Evolutionary conservation across 179 eudicot species (phyloP), one percentile per base, ranked within the genome.

Genomic region (Actinidia arguta): DNA sequence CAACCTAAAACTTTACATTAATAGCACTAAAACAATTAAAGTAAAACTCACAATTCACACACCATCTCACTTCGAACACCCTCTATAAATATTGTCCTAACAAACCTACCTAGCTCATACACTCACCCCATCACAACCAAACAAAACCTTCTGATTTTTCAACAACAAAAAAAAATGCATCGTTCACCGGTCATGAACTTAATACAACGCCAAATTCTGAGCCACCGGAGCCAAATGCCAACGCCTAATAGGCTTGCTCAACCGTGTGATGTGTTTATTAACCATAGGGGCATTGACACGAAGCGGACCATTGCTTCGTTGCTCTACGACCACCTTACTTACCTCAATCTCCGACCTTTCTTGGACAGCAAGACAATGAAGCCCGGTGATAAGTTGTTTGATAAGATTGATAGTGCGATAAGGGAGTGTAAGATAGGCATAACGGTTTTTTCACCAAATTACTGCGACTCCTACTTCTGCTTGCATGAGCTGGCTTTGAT

Each of bases 401-500:
- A 85, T 0, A 83, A 83, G 16, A 89, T 92, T 58, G 82, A 88
- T 42, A 55, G 67, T 7, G 92, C 81, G 0, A 85, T 92, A 13
- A 58, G 55, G 12, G 52, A 24, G 0, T 81, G 91, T 48, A 81
- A 76, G 76, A 83, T 91, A 1, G 92, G 89, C 0, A 82, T 92
- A 0, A 92, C 89, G 18, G 82, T 92, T 0, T 88, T 92, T 63
- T 92, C 93, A 1, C 92, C 87, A 4, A 77, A 81, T 18, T 92
- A 92, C 72, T 90, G 92, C 31, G 85, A 90, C 1, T 89, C 93
- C 0, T 88, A 89, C 64, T 92, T 88, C 78, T 92, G 93, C 70
- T 85, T 92, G 48, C 92, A 91, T 82, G 95, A 92, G 61, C 88
- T 92, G 18, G 88, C 95, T 3, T 48, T 92, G 16, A 84, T 92